Evolutionary conservation across 768 basidiomycete genomes (phyloP), one percentile per base, ranked within the genome.

Genomic region (Saitozyma sp.): DNA sequence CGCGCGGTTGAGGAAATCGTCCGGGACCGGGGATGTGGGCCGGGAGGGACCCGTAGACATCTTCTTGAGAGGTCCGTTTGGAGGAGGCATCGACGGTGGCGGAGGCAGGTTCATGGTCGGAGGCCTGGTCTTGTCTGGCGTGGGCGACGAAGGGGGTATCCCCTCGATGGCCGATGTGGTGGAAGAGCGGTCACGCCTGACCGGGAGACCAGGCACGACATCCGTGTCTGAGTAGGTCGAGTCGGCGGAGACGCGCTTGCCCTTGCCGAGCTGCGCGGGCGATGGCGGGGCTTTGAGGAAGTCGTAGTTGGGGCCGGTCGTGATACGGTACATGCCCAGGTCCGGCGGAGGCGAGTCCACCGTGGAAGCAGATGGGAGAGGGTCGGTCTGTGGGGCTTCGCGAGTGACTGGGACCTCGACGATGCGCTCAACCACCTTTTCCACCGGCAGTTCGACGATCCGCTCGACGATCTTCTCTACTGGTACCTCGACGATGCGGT

Each of bases 1-100:
- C 1, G 94, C 92, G 13, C 94, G 89, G 73, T 91, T 88, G 64
- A 96, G 87, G 74, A 96, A 89, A 60, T 97, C 93, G 16, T 89
- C 82, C 16, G 93, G 95, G 6, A 93, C 94, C 1, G 95, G 94
- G 0, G 95, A 97, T 4, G 87, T 89, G 0, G 95, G 95, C 50
- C 94, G 84, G 38, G 90, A 88, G 0, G 94, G 89, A 6, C 81
- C 78, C 65, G 86, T 91, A 0, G 92, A 91, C 51, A 92, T 92
- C 57, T 88, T 85, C 81, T 88, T 92, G 81, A 90, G 89, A 29
- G 60, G 38, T 87, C 83, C 6, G 83, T 81, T 37, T 9, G 80
- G 76, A 16, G 81, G 71, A 13, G 81, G 75, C 55, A 81, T 73
- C 14, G 62, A 68, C 9, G 77, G 79, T 16, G 62, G 81, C 51